Percentiles rank a stretch among this genome's conserved stretches.
Evolutionary conservation across 352 stramenopile genomes (phyloP).

Genomic region (Phytophthora sp.): DNA sequence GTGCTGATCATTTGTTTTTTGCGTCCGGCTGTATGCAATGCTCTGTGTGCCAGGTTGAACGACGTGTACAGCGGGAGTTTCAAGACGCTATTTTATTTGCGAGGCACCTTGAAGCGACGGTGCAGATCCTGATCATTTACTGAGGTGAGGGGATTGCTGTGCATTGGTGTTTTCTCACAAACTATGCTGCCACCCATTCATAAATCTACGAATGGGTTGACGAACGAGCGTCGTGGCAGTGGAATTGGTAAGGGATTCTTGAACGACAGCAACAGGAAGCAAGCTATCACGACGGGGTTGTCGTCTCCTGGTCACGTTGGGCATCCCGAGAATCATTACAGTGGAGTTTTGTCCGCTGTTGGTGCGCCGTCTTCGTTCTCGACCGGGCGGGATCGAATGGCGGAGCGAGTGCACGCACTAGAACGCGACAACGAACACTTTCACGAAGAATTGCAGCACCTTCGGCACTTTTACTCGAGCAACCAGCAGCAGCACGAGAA

Average conservation of each 20-base stretch:
- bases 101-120: constrained; percentile 13
- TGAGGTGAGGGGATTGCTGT: constrained; percentile 1
- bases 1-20: constrained; percentile 9
- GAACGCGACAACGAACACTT: constrained; percentile 70
- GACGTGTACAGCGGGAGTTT: constrained; percentile 13
- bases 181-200: constrained; percentile 60
- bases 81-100: constrained; percentile 22
- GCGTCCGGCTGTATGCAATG: background rate
- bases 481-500: constrained; percentile 67
- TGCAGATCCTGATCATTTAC: background rate
- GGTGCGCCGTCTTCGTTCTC: constrained; percentile 5
- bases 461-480: constrained; percentile 59
- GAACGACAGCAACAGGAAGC: constrained; percentile 25
- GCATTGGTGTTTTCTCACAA: background rate
- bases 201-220: constrained; percentile 36
- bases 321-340: constrained; percentile 6
- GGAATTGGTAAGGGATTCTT: constrained; percentile 6
- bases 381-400: constrained; percentile 12
- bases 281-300: constrained; percentile 1
- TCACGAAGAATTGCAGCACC: constrained; percentile 57
- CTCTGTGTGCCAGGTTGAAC: background rate
- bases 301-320: constrained; percentile 16
- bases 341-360: background rate
- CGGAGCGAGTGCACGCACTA: constrained; percentile 42
- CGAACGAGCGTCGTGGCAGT: constrained; percentile 22